A percentile compares a stretch with the other conserved stretches of the same genome.
These are phyloP conservation scores for Ammopiptanthus mongolicus DNA, from an alignment of 306 rosid species.

Conservation along the genomic window DNA sequence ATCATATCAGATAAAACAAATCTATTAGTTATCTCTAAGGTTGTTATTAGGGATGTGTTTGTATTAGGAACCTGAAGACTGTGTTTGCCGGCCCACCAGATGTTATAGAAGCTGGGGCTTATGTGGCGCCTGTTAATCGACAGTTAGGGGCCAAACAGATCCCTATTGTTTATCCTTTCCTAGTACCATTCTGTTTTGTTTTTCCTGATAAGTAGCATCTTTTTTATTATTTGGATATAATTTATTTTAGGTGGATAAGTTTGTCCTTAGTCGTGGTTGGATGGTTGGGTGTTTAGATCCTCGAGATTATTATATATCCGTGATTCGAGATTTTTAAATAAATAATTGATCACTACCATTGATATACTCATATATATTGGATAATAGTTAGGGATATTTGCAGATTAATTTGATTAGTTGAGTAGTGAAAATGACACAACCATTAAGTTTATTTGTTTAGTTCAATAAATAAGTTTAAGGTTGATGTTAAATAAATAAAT, in stretches of 20 bases:
- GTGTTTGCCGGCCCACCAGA: background rate
- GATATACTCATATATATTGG: no score
- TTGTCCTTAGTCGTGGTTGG: background rate
- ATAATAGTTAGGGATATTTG: no score
- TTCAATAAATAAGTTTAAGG: no score
- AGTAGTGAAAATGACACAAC: no score
- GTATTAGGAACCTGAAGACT: background rate
- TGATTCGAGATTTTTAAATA: background rate
- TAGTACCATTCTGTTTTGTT: background rate
- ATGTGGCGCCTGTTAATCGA: slow-evolving; percentile 14
- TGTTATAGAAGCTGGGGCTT: slow-evolving; percentile 18
- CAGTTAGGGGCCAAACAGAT: slow-evolving; percentile 16
- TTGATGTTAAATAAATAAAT: no score
- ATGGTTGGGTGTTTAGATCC: background rate
- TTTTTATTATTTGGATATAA: background rate
- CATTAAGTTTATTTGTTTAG: no score
- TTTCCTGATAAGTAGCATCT: background rate
- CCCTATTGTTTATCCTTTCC: background rate
- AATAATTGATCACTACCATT: background rate
- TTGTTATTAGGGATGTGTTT: background rate
- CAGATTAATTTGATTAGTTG: no score
- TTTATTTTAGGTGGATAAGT: background rate
- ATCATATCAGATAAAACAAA: no score
- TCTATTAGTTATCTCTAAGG: background rate
- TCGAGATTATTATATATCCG: background rate